A percentile compares a stretch with the other conserved stretches of the same genome.
Conservation (phyloP, 352 stramenopile species). For the Pythium scleroteichum region DNA sequence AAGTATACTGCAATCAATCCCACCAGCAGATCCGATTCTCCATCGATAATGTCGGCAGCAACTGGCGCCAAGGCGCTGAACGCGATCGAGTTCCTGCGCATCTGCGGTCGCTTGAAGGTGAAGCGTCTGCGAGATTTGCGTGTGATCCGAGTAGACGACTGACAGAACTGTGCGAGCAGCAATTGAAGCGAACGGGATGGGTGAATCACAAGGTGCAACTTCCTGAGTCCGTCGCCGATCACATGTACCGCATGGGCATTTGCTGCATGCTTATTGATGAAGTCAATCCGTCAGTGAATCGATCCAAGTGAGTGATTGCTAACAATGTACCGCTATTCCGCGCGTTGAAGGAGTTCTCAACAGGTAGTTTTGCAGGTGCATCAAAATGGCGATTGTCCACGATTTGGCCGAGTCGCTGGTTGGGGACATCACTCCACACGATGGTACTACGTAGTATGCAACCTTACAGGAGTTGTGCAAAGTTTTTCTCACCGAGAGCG, state of each 20-base stretch:
- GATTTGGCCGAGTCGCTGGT: slow-evolving; percentile 93
- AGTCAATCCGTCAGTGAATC: slow-evolving; percentile 57
- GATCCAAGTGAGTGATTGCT: slow-evolving; percentile 55
- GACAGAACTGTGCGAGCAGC: slow-evolving; percentile 36
- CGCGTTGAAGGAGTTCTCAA: too few species aligned
- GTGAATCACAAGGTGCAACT: slow-evolving; percentile 88
- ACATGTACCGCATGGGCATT: slow-evolving; percentile 94
- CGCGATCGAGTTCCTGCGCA: slow-evolving; percentile 79
- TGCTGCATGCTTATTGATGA: slow-evolving; percentile 89
- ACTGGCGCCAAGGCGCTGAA: slow-evolving; percentile 64
- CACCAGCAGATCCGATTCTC: not conserved
- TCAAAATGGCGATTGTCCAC: slow-evolving; percentile 93
- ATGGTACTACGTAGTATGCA: slow-evolving; percentile 66
- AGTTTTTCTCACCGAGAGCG: not conserved
- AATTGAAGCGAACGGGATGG: slow-evolving; percentile 91
- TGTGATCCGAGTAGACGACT: not conserved
- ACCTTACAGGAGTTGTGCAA: not conserved
- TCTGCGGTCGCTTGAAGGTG: slow-evolving; percentile 80
- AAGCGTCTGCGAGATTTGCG: not conserved
- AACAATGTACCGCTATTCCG: too few species aligned
- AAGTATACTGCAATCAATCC: not conserved
- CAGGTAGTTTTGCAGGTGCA: slow-evolving; percentile 45
- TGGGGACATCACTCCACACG: slow-evolving; percentile 92
- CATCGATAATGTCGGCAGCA: slow-evolving; percentile 39
- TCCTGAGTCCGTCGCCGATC: slow-evolving; percentile 92